A percentile compares a stretch with the other conserved stretches of the same genome.
phyloP scores from a whole-genome alignment of 2,329 filamentous ascomycete species.

The Monilinia laxa region DNA sequence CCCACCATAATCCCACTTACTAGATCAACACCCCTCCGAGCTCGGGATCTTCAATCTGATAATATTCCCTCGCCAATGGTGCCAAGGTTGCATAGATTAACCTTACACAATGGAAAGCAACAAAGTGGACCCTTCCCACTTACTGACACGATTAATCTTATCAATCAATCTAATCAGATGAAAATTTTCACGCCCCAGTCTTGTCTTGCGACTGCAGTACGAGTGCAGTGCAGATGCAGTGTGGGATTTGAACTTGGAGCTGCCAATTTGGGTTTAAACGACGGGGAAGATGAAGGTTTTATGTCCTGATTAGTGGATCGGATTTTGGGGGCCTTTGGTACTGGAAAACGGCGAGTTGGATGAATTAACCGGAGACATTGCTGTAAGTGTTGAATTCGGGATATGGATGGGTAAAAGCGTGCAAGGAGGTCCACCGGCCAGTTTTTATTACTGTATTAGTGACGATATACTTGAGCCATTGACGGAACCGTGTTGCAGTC shows the following conservation, averaged over 20 bases:
- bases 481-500: background rate
- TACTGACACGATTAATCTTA: constrained; percentile 18
- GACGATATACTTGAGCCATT: background rate
- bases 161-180: constrained; percentile 25
- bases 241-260: background rate
- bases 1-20: constrained; percentile 2
- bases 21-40: constrained; percentile 19
- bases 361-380: background rate
- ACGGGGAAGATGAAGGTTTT: background rate
- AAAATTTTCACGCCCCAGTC: constrained; percentile 11
- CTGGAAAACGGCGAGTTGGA: background rate
- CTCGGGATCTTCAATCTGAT: constrained; percentile 14
- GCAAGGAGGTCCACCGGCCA: background rate
- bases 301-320: background rate
- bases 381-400: background rate
- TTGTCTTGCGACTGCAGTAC: background rate
- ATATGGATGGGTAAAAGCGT: background rate
- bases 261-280: background rate
- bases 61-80: background rate
- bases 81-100: background rate
- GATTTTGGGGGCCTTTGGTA: background rate
- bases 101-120: background rate
- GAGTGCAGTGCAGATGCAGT: background rate
- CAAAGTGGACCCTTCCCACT: background rate
- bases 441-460: constrained; percentile 2